Conservation (phyloP, 345 rosid species). For the Stellera chamaejasme region DNA sequence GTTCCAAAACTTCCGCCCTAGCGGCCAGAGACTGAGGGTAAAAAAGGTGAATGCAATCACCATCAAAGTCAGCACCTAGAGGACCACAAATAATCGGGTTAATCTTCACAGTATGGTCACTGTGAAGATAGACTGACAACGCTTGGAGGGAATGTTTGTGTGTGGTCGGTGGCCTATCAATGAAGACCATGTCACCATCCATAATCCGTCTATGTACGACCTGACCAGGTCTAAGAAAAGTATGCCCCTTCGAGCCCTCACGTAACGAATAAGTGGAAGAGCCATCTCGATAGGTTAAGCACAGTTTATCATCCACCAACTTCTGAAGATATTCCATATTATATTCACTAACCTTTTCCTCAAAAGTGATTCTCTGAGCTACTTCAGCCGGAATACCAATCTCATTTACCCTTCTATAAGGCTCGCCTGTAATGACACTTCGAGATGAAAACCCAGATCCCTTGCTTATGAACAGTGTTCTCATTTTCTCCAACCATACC, state of each 20-base stretch:
- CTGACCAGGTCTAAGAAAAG: conserved; percentile 71
- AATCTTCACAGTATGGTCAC: conserved; percentile 89
- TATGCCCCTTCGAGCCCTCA: conserved; percentile 90
- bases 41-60: conserved; percentile 87
- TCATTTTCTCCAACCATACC: conserved; percentile 91
- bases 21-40: conserved; percentile 89
- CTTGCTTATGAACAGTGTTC: conserved; percentile 75
- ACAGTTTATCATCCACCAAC: conserved; percentile 64
- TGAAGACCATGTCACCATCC: conserved; percentile 92
- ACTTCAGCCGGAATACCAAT: conserved; percentile 82
- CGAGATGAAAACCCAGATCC: conserved; percentile 97
- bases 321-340: conserved; percentile 53
- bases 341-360: conserved; percentile 74
- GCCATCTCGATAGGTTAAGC: conserved; percentile 73
- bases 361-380: conserved; percentile 83
- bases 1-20: conserved; percentile 92
- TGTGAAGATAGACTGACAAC: conserved; percentile 79
- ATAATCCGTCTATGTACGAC: conserved; percentile 76
- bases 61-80: conserved; percentile 95
- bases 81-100: conserved; percentile 94
- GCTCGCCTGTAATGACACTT: conserved; percentile 94
- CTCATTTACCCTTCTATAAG: conserved; percentile 64
- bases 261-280: conserved; percentile 64
- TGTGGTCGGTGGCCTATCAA: conserved; percentile 93
- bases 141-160: conserved; percentile 96